Conservation (phyloP, 495 filamentous ascomycete species). For the Daldinia childiae region DNA sequence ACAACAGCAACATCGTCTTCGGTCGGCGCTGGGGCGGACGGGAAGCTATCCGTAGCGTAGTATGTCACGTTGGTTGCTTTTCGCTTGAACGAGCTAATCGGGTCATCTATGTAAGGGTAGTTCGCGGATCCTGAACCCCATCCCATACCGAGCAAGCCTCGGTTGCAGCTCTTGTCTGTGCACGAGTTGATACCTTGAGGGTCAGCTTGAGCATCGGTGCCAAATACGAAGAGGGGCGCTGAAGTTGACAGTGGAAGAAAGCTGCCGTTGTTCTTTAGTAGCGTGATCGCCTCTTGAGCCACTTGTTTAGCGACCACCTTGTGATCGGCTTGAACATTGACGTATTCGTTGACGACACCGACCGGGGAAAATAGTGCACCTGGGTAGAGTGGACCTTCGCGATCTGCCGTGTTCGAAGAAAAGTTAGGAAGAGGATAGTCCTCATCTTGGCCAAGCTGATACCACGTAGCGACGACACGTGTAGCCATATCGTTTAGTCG, state of each 20-base stretch:
- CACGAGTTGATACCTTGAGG: slow-evolving; percentile 62
- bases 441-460: slow-evolving; percentile 75
- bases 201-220: slow-evolving; percentile 70
- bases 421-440: slow-evolving; percentile 75
- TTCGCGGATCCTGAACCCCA: slow-evolving; percentile 66
- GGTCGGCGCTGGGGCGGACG: slow-evolving; percentile 50
- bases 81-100: slow-evolving; percentile 65
- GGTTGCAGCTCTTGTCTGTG: slow-evolving; percentile 63
- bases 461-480: slow-evolving; percentile 80
- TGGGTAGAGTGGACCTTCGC: slow-evolving; percentile 60
- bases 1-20: slow-evolving; percentile 62
- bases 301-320: slow-evolving; percentile 62
- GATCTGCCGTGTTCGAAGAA: slow-evolving; percentile 64
- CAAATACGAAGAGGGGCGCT: slow-evolving; percentile 70
- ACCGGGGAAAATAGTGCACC: slow-evolving; percentile 58
- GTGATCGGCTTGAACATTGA: slow-evolving; percentile 69
- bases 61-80: slow-evolving; percentile 66
- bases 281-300: slow-evolving; percentile 70
- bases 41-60: slow-evolving; percentile 63
- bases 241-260: slow-evolving; percentile 70
- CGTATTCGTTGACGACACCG: slow-evolving; percentile 65
- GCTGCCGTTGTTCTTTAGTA: slow-evolving; percentile 75
- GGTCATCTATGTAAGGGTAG: slow-evolving; percentile 69
- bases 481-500: slow-evolving; percentile 84
- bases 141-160: slow-evolving; percentile 63